These are phyloP conservation scores for Candida andamanensis DNA, from an alignment of 805 yeast species.

Conservation along the genomic window DNA sequence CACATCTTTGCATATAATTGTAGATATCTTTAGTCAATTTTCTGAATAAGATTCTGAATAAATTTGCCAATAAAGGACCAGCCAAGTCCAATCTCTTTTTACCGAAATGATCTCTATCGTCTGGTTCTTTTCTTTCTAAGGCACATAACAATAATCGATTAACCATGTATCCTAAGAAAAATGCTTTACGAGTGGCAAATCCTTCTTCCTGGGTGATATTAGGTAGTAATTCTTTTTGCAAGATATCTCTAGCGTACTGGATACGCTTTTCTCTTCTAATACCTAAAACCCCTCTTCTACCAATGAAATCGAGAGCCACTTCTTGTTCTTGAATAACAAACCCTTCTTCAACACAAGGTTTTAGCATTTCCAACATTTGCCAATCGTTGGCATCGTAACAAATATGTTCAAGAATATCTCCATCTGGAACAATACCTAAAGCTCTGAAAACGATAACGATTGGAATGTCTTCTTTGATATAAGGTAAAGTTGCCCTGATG, in stretches of 20 bases:
- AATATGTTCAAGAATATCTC: slow-evolving; percentile 96
- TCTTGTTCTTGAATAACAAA: slow-evolving; percentile 97
- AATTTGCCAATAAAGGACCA: slow-evolving; percentile 93
- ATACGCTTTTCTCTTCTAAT: slow-evolving; percentile 96
- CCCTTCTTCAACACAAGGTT: slow-evolving; percentile 99
- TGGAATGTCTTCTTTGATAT: slow-evolving; percentile 94
- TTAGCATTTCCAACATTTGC: slow-evolving; percentile 99
- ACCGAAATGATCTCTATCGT: slow-evolving; percentile 99
- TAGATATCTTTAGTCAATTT: slow-evolving; percentile 94
- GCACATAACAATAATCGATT: slow-evolving; percentile 93
- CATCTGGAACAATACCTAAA: slow-evolving; percentile 96
- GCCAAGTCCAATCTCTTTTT: slow-evolving; percentile 97
- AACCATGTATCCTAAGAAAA: slow-evolving; percentile 96
- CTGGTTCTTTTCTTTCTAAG: slow-evolving; percentile 94
- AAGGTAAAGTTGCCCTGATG: slow-evolving; percentile 92
- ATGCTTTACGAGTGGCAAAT: slow-evolving; percentile 93
- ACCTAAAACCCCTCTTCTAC: slow-evolving; percentile 97
- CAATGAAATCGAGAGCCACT: slow-evolving; percentile 95
- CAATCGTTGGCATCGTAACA: slow-evolving; percentile 97
- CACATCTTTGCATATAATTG: slow-evolving; percentile 98
- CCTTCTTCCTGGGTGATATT: slow-evolving; percentile 98
- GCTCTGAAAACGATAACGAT: slow-evolving; percentile 97
- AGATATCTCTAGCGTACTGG: slow-evolving; percentile 93
- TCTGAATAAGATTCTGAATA: slow-evolving; percentile 90
- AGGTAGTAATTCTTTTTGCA: slow-evolving; percentile 93